Evolutionary conservation across 2,329 filamentous ascomycete species (phyloP).

Genomic region (Pseudogymnoascus sp.): DNA sequence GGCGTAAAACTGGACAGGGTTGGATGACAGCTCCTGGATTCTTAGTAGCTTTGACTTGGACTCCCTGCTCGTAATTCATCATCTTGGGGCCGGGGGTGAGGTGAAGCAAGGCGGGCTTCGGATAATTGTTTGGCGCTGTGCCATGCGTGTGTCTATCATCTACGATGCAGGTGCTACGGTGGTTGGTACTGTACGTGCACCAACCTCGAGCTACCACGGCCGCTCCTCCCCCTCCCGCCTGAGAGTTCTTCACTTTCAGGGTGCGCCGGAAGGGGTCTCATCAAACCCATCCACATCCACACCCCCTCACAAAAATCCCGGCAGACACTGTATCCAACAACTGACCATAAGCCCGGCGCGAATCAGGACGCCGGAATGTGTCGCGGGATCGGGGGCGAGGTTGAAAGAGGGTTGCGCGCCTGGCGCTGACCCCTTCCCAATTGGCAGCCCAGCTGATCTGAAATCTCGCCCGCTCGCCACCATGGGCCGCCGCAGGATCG

Average conservation of each 20-base stretch:
- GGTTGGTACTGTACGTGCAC: not conserved
- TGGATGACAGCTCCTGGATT: not conserved
- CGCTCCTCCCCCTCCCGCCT: not conserved
- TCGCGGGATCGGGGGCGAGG: not conserved
- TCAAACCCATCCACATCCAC: not conserved
- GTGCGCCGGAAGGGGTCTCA: not conserved
- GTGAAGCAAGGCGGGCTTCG: not conserved
- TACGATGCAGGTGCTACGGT: not conserved
- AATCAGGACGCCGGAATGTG: not conserved
- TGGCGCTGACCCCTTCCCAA: not conserved
- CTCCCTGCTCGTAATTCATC: not conserved
- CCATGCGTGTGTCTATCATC: not conserved
- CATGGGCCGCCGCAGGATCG: not conserved
- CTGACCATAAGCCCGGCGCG: not conserved
- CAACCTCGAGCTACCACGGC: not conserved
- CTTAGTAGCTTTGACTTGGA: not conserved
- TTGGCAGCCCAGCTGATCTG: not conserved
- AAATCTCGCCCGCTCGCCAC: not conserved
- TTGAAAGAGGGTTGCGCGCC: conserved; percentile 1
- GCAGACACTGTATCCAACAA: not conserved
- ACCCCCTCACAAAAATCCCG: not conserved
- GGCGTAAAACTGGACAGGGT: not conserved
- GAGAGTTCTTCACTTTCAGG: not conserved
- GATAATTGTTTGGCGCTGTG: not conserved
- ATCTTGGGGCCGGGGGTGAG: not conserved